These are phyloP conservation scores for Grifola frondosa DNA, from an alignment of 1,284 basidiomycete genomes.

Conservation along the genomic window DNA sequence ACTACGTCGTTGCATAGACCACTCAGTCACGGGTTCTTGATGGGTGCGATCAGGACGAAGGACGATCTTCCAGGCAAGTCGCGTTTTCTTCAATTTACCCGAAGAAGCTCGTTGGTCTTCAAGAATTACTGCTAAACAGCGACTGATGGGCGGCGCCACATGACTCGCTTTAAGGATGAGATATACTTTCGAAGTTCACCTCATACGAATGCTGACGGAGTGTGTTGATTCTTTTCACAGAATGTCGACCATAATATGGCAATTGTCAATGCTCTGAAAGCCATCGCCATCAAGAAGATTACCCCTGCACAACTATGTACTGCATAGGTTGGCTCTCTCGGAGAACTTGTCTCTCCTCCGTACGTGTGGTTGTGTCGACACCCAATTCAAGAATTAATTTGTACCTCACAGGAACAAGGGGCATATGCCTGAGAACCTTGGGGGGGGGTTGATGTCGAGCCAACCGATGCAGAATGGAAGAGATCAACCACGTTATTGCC, in stretches of 20 bases:
- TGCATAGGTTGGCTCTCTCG: constrained; percentile 56
- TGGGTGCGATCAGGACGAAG: constrained; percentile 44
- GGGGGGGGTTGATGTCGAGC: too few relatives aligned
- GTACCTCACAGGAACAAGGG: too few relatives aligned
- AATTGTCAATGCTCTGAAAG: constrained; percentile 47
- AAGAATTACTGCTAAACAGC: too few relatives aligned
- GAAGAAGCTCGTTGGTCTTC: too few relatives aligned
- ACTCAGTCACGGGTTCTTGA: constrained; percentile 55
- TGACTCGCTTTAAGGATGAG: constrained; percentile 37
- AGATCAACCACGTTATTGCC: too few relatives aligned
- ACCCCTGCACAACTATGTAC: constrained; percentile 59
- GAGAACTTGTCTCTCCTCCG: constrained; percentile 46
- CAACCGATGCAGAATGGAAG: too few relatives aligned
- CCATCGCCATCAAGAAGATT: constrained; percentile 49
- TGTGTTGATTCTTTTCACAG: constrained; percentile 20
- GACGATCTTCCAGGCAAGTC: constrained; percentile 41
- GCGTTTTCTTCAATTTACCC: too few relatives aligned
- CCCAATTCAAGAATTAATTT: neutral
- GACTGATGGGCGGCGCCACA: constrained; percentile 36
- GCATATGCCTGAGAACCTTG: too few relatives aligned
- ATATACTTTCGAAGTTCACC: constrained; percentile 20
- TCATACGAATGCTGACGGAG: too few relatives aligned
- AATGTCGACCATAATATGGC: constrained; percentile 56
- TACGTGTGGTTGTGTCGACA: neutral
- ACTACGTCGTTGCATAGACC: constrained; percentile 33